A percentile compares a stretch with the other conserved stretches of the same genome.
Conservation (phyloP, 257 asterid genomes). For the Haberlea rhodopensis region DNA sequence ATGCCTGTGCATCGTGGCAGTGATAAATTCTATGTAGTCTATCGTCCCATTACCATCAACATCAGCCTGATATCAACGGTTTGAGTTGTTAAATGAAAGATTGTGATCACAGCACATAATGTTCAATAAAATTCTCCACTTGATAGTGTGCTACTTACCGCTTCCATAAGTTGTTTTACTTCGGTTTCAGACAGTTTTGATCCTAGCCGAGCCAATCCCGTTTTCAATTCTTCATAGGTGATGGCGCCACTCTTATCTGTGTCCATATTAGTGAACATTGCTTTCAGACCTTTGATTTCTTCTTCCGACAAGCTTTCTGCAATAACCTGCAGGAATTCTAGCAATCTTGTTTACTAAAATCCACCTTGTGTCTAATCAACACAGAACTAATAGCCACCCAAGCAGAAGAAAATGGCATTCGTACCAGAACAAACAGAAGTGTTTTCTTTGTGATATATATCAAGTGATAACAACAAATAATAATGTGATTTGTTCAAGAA, state of each 20-base stretch:
- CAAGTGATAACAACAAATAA: neutral
- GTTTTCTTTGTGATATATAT: neutral
- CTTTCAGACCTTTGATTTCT: constrained; percentile 67
- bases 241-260: constrained; percentile 66
- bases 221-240: constrained; percentile 61
- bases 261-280: constrained; percentile 63
- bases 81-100: constrained; percentile 9
- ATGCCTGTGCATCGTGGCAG: constrained; percentile 97
- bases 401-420: neutral
- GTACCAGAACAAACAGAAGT: neutral
- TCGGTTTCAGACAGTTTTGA: constrained; percentile 62
- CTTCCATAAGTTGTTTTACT: constrained; percentile 77
- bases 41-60: constrained; percentile 95
- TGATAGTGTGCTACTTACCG: constrained; percentile 40
- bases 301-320: constrained; percentile 66
- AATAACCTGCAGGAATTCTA: constrained; percentile 45
- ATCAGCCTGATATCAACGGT: constrained; percentile 64
- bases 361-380: neutral
- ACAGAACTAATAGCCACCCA: neutral
- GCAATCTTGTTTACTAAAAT: neutral
- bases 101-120: constrained; percentile 13
- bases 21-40: constrained; percentile 84
- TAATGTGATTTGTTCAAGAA: neutral
- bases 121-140: neutral
- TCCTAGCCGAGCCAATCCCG: constrained; percentile 66